These are phyloP conservation scores for Gamsiella multidivaricata DNA, from an alignment of 192 early-diverging fungal species.

Conservation along the genomic window DNA sequence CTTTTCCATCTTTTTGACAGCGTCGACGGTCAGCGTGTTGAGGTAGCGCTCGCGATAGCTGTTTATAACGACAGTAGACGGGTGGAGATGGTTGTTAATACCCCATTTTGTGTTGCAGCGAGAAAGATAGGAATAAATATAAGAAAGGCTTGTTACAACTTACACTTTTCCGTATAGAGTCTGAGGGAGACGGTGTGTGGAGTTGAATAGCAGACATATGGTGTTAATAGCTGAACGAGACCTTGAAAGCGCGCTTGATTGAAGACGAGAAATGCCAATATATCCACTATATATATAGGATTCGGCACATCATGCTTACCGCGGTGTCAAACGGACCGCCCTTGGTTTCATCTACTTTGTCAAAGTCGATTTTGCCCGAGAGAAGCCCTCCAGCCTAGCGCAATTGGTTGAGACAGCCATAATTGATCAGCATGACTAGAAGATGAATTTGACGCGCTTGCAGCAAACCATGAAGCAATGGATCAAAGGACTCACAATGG, in stretches of 20 bases:
- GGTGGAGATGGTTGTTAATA: too few species aligned
- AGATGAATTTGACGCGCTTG: too few species aligned
- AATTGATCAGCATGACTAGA: not conserved
- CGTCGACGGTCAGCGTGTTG: conserved; percentile 62
- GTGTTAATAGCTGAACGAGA: too few species aligned
- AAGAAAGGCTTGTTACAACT: not conserved
- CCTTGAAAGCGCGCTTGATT: too few species aligned
- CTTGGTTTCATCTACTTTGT: not conserved
- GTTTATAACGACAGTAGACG: not conserved
- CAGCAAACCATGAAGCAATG: too few species aligned
- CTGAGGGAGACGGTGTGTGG: not conserved
- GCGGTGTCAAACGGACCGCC: conserved; percentile 25
- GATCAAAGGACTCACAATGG: conserved; percentile 47
- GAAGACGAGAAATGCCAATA: not conserved
- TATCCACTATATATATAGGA: too few species aligned
- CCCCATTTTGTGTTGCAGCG: too few species aligned
- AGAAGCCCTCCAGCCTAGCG: conserved; percentile 37
- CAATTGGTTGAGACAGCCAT: not conserved
- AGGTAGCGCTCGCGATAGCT: conserved; percentile 60
- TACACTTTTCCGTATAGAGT: conserved; percentile 26
- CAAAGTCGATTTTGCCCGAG: conserved; percentile 32
- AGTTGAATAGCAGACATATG: not conserved
- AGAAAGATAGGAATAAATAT: too few species aligned
- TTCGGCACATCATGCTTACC: conserved; percentile 1
- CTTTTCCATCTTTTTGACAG: conserved; percentile 55